Percentiles rank a stretch among this genome's conserved stretches.
Conservation (phyloP, 805 yeast species). For the Brettanomyces sp. region DNA sequence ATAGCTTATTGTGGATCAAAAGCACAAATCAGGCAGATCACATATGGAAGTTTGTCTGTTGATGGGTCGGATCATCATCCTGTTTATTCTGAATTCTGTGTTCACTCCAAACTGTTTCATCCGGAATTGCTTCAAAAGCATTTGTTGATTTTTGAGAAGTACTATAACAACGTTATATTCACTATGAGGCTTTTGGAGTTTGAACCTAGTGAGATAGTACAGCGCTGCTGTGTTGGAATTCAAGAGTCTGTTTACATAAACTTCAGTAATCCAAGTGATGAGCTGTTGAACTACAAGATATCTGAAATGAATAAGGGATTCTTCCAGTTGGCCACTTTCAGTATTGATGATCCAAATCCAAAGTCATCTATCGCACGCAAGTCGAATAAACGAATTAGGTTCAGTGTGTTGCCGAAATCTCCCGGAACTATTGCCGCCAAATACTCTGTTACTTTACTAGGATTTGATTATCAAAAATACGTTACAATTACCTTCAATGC, state of each 20-base stretch:
- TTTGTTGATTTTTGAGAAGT: constrained; percentile 28
- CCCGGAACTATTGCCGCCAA: constrained; percentile 10
- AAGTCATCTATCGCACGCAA: constrained; percentile 13
- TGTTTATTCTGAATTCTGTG: constrained; percentile 30
- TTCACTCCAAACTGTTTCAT: constrained; percentile 29
- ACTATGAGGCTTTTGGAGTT: constrained; percentile 30
- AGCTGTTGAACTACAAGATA: constrained; percentile 29
- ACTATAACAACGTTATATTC: constrained; percentile 15
- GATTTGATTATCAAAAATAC: constrained; percentile 9
- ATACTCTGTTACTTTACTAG: constrained; percentile 7
- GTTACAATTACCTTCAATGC: constrained; percentile 14
- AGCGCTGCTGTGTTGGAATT: constrained; percentile 28
- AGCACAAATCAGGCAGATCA: constrained; percentile 7
- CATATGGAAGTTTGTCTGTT: constrained; percentile 16
- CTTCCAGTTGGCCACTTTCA: constrained; percentile 10
- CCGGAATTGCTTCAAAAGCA: constrained; percentile 24
- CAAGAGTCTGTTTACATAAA: constrained; percentile 21
- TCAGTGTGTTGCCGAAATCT: constrained; percentile 7
- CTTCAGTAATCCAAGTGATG: constrained; percentile 28
- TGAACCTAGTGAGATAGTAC: constrained; percentile 34
- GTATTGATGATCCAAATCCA: neutral
- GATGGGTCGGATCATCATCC: constrained; percentile 48
- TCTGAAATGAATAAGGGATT: constrained; percentile 21
- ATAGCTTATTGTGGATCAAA: constrained; percentile 27
- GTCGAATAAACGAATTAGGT: constrained; percentile 22